phyloP scores from a whole-genome alignment of 208 protist species.

The Zelonia costaricensis region DNA sequence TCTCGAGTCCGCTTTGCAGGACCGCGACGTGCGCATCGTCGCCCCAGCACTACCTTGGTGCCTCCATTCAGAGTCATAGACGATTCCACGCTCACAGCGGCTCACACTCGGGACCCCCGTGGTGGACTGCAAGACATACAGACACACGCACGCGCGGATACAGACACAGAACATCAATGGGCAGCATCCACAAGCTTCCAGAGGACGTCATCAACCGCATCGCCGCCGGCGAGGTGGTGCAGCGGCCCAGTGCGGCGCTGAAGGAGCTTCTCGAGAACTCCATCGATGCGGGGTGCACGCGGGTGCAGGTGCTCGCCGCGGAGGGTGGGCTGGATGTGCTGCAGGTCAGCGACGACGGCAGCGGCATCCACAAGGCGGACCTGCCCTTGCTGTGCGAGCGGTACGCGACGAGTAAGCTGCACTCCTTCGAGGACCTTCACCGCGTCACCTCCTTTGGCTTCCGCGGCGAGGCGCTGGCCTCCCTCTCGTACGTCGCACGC shows the following conservation, averaged over 20 bases:
- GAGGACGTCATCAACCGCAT: constrained; percentile 96
- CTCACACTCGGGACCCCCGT: no score
- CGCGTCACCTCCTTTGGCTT: constrained; percentile 91
- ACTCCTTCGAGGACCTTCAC: constrained; percentile 88
- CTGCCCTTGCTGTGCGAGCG: constrained; percentile 97
- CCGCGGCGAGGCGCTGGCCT: constrained; percentile 90
- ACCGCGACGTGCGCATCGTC: no score
- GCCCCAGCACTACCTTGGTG: no score
- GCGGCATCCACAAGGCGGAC: constrained; percentile 95
- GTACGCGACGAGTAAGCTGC: constrained; percentile 96
- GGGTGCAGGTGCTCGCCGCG: constrained; percentile 88
- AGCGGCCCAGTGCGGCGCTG: constrained; percentile 96
- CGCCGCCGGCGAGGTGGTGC: constrained; percentile 98
- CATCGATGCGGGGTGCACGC: constrained; percentile 94
- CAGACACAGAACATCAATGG: constrained; percentile 14
- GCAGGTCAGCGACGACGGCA: constrained; percentile 98
- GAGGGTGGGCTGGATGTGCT: constrained; percentile 96
- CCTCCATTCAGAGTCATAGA: no score
- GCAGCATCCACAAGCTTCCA: constrained; percentile 89
- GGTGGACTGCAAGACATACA: no score
- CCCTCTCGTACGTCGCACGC: constrained; percentile 83
- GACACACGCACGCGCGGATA: not conserved
- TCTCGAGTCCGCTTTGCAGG: no score
- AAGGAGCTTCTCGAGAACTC: constrained; percentile 99
- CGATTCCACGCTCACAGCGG: no score